These are phyloP conservation scores for Babesia bovis DNA, from an alignment of 169 alveolate species.

Conservation along the genomic window DNA sequence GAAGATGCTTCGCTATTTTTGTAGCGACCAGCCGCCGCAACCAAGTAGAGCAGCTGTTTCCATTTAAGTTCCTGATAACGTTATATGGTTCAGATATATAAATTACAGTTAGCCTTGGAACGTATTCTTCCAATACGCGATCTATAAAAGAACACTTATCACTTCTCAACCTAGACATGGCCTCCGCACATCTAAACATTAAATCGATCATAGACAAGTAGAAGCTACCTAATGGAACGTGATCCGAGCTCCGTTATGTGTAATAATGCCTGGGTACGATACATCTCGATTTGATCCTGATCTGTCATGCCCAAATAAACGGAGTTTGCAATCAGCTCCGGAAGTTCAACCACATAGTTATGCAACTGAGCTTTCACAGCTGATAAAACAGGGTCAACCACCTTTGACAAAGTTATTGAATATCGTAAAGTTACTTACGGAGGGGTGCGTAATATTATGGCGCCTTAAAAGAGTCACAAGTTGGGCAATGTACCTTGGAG, in stretches of 20 bases:
- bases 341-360: conserved; percentile 44
- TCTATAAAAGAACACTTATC: conserved; percentile 17
- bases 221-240: conserved; percentile 9
- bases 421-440: neutral
- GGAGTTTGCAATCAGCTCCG: conserved; percentile 24
- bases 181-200: conserved; percentile 32
- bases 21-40: conserved; percentile 14
- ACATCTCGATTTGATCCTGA: conserved; percentile 10
- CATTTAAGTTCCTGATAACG: neutral
- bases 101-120: conserved; percentile 7
- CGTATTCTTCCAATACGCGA: neutral
- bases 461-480: conserved; percentile 32
- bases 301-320: conserved; percentile 15
- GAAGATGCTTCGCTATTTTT: neutral
- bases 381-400: conserved; percentile 26
- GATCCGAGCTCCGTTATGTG: conserved; percentile 9
- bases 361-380: conserved; percentile 29
- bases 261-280: conserved; percentile 24
- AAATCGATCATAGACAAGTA: neutral
- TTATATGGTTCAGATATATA: too few species aligned
- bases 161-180: conserved; percentile 43
- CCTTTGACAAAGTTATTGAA: neutral
- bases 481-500: conserved; percentile 52
- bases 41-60: conserved; percentile 8
- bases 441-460: conserved; percentile 44